Conservation (phyloP, 192 early-diverging fungal genomes). For the Mortierella antarctica region DNA sequence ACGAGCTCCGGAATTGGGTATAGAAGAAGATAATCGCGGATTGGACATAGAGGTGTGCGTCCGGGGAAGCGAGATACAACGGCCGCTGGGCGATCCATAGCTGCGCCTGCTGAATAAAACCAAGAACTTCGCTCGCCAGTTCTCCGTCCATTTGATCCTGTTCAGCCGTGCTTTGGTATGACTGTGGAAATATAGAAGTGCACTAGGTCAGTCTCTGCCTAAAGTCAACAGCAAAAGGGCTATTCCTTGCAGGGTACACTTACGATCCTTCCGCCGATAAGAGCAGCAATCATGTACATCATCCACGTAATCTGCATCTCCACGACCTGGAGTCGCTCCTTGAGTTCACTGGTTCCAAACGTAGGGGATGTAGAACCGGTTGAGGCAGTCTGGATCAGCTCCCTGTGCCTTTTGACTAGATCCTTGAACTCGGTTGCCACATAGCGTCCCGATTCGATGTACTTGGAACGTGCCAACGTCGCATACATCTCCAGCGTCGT, state of each 20-base stretch:
- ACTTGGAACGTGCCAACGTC: constrained; percentile 73
- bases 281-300: constrained; percentile 78
- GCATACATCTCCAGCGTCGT: constrained; percentile 77
- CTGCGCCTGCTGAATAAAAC: constrained; percentile 76
- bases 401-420: constrained; percentile 26
- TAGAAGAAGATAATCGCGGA: constrained; percentile 85
- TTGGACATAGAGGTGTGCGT: constrained; percentile 75
- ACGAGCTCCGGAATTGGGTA: constrained; percentile 79
- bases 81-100: constrained; percentile 60
- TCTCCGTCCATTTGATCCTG: constrained; percentile 85
- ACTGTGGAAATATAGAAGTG: constrained; percentile 36
- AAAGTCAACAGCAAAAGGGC: too few relatives aligned
- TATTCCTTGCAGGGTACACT: not conserved
- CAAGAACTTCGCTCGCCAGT: constrained; percentile 72
- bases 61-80: constrained; percentile 57
- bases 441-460: constrained; percentile 63
- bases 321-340: constrained; percentile 57
- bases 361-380: constrained; percentile 22
- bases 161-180: constrained; percentile 80
- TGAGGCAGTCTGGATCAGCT: constrained; percentile 29
- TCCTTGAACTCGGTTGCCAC: constrained; percentile 39
- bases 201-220: too few relatives aligned
- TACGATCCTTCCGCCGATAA: constrained; percentile 76
- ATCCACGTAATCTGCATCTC: constrained; percentile 84
- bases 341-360: constrained; percentile 46